Percentiles rank a stretch among this genome's conserved stretches.
phyloP scores from a whole-genome alignment of 768 basidiomycete genomes.

The Gautieria morchelliformis region DNA sequence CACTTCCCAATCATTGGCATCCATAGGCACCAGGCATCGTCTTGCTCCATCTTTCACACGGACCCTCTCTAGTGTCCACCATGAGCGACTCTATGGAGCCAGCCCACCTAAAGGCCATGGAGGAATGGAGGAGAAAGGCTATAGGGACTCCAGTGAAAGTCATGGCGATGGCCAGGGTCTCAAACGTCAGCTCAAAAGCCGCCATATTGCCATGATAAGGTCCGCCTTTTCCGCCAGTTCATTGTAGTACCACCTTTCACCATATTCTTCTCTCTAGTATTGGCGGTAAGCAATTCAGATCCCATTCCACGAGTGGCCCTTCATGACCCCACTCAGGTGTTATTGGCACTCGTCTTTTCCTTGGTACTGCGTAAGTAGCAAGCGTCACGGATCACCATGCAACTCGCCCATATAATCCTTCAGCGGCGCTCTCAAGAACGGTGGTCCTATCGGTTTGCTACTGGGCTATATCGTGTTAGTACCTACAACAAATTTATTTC shows the following conservation, averaged over 20 bases:
- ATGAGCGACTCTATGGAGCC: neutral
- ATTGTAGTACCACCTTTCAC: neutral
- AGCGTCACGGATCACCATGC: too few relatives aligned
- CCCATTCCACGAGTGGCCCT: too few relatives aligned
- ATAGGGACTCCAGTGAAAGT: neutral
- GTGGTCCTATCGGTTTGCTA: constrained; percentile 67
- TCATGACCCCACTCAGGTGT: constrained; percentile 19
- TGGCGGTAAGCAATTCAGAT: constrained; percentile 16
- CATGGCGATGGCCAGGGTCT: constrained; percentile 19
- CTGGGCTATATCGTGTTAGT: constrained; percentile 47
- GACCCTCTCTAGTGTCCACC: neutral
- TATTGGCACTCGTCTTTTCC: constrained; percentile 53
- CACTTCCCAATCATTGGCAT: too few relatives aligned
- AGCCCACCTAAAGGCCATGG: neutral
- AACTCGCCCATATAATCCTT: too few relatives aligned
- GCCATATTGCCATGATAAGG: constrained; percentile 82
- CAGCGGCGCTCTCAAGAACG: constrained; percentile 15
- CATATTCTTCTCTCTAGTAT: constrained; percentile 15
- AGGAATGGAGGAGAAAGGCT: constrained; percentile 4
- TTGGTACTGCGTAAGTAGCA: constrained; percentile 28
- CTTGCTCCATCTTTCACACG: too few relatives aligned
- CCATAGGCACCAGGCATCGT: too few relatives aligned
- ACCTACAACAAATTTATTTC: neutral
- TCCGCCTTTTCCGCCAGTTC: constrained; percentile 11
- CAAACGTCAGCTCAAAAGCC: constrained; percentile 58